A percentile compares a stretch with the other conserved stretches of the same genome.
Evolutionary conservation across 148 eudicot genomes (phyloP).

Genomic region (Salicornia ramosissima): DNA sequence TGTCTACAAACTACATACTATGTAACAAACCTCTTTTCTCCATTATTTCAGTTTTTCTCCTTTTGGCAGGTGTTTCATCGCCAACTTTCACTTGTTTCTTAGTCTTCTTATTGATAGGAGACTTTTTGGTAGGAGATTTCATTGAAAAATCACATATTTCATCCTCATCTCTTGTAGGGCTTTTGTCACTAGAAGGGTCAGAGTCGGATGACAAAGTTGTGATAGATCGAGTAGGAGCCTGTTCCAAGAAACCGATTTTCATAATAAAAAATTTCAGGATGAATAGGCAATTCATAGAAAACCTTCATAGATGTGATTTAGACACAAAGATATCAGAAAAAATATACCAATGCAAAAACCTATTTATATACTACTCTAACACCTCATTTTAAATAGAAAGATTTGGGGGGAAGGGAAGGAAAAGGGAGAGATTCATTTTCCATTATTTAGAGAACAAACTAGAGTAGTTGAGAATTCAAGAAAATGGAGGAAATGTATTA

Average conservation of each 20-base stretch:
- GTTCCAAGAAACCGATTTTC: constrained; percentile 15
- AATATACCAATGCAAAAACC: too few relatives aligned
- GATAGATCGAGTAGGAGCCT: constrained; percentile 61
- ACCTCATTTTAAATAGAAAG: too few relatives aligned
- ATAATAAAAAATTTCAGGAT: background rate
- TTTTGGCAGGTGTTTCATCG: constrained; percentile 36
- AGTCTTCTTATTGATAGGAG: constrained; percentile 30
- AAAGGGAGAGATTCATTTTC: too few relatives aligned
- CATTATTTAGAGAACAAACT: too few relatives aligned
- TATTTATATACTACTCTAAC: too few relatives aligned
- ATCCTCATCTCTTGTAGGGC: constrained; percentile 28
- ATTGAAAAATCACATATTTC: constrained; percentile 3
- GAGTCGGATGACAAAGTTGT: constrained; percentile 59
- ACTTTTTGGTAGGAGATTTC: constrained; percentile 22
- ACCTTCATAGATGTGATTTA: background rate
- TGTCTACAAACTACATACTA: background rate
- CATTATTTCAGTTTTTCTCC: constrained; percentile 35
- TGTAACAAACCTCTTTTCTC: constrained; percentile 28
- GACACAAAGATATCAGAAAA: too few relatives aligned
- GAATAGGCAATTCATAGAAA: background rate
- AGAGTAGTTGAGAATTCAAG: too few relatives aligned
- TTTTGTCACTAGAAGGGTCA: constrained; percentile 40
- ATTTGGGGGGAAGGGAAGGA: too few relatives aligned
- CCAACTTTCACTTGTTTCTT: constrained; percentile 29
- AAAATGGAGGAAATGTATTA: too few relatives aligned